These are phyloP conservation scores for Ambrosia artemisiifolia DNA, from an alignment of 129 eudicot species.

Conservation along the genomic window DNA sequence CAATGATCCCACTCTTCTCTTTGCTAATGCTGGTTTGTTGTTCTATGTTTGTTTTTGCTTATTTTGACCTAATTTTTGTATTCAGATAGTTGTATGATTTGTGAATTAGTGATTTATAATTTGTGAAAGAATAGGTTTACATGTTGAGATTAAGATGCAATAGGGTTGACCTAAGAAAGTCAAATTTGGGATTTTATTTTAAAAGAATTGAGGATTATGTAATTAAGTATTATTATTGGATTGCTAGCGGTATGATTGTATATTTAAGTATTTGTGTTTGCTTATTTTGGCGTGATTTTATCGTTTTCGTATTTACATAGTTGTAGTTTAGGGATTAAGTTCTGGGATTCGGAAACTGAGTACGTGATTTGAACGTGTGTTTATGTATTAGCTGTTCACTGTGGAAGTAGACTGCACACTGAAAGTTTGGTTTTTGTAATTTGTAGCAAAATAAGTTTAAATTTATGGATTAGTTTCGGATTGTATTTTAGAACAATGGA, in stretches of 20 bases:
- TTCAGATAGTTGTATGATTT: neutral
- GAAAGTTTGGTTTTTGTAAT: neutral
- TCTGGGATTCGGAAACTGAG: neutral
- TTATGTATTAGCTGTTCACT: neutral
- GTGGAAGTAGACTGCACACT: neutral
- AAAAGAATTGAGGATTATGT: no score
- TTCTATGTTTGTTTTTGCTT: neutral
- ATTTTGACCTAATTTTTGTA: neutral
- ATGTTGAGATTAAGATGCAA: no score
- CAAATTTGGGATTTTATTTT: no score
- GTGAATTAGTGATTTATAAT: no score
- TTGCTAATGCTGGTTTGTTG: slow-evolving; percentile 84
- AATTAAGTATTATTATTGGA: neutral
- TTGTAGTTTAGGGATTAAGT: neutral
- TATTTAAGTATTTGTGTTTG: neutral
- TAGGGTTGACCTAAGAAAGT: no score
- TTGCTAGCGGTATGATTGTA: neutral
- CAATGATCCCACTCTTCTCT: slow-evolving; percentile 90
- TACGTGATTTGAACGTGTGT: neutral
- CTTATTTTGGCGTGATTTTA: neutral
- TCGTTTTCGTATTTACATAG: neutral
- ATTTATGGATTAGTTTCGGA: no score
- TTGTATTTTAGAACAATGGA: neutral
- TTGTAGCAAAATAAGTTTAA: neutral
- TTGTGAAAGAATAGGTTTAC: no score